Evolutionary conservation across 2,329 filamentous ascomycete species (phyloP).

Genomic region (Metarhizium humberi): DNA sequence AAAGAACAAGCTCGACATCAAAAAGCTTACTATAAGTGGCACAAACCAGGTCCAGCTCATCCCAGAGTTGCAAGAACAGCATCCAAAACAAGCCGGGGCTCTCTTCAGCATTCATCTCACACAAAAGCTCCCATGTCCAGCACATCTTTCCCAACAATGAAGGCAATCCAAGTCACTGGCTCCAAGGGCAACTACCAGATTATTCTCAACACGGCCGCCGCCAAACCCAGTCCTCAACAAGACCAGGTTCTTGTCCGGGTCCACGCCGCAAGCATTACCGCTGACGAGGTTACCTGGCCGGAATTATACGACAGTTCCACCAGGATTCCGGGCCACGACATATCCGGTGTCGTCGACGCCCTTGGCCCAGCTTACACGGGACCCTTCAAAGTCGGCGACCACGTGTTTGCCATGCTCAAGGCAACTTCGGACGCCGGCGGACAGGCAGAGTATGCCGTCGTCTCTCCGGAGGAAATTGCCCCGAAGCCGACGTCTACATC

Average conservation of each 20-base stretch:
- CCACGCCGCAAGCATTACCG: conserved; percentile 23
- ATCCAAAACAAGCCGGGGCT: background rate
- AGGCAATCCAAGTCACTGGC: conserved; percentile 22
- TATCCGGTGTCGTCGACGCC: conserved; percentile 21
- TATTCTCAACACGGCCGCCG: conserved; percentile 6
- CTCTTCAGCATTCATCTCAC: no score
- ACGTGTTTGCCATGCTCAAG: conserved; percentile 19
- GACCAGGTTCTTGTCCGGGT: conserved; percentile 21
- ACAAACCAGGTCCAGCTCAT: background rate
- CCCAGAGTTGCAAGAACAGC: background rate
- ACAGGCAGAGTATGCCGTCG: conserved; percentile 20
- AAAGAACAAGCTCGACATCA: background rate
- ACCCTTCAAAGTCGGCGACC: conserved; percentile 8
- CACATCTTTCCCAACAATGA: conserved; percentile 16
- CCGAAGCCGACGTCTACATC: conserved; percentile 13
- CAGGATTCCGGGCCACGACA: conserved; percentile 25
- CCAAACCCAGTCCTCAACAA: conserved; percentile 10
- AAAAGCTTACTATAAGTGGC: background rate
- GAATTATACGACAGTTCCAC: conserved; percentile 19
- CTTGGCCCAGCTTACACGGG: conserved; percentile 17
- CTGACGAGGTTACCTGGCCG: conserved; percentile 24
- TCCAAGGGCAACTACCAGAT: conserved; percentile 11
- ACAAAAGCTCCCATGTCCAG: background rate
- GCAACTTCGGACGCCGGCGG: conserved; percentile 12
- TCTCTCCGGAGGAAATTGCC: conserved; percentile 7